Percentiles rank a stretch among this genome's conserved stretches.
Evolutionary conservation across 2,329 filamentous ascomycete species (phyloP).

Genomic region (Epichloe scottii): DNA sequence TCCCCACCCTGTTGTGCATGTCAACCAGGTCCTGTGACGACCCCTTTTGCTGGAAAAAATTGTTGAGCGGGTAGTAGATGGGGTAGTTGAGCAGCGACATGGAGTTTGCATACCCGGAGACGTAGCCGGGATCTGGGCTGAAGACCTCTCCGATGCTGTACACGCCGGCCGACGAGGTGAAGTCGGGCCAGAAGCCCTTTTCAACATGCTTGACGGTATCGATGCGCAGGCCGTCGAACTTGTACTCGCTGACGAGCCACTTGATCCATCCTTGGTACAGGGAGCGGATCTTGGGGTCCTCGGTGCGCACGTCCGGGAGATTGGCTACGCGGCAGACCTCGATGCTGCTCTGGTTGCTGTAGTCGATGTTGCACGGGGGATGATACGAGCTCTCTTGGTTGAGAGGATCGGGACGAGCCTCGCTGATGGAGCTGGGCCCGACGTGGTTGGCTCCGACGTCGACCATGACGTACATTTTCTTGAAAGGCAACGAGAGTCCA

Average conservation of each 20-base stretch:
- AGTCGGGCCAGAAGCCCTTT: slow-evolving; percentile 43
- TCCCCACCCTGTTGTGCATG: slow-evolving; percentile 24
- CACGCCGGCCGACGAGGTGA: slow-evolving; percentile 40
- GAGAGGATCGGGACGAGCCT: slow-evolving; percentile 29
- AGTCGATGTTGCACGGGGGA: slow-evolving; percentile 44
- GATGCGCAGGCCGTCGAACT: slow-evolving; percentile 48
- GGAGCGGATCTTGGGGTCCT: slow-evolving; percentile 31
- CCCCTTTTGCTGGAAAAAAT: slow-evolving; percentile 25
- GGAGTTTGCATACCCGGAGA: slow-evolving; percentile 37
- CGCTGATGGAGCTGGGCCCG: slow-evolving; percentile 37
- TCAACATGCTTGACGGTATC: slow-evolving; percentile 52
- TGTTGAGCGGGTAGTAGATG: slow-evolving; percentile 30
- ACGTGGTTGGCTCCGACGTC: slow-evolving; percentile 50
- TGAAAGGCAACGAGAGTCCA: background rate
- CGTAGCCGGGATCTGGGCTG: slow-evolving; percentile 37
- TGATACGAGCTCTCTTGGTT: slow-evolving; percentile 48
- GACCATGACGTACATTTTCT: slow-evolving; percentile 42
- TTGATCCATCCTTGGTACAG: slow-evolving; percentile 47
- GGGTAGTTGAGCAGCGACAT: slow-evolving; percentile 52
- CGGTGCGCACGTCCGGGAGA: slow-evolving; percentile 51
- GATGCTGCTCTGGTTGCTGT: slow-evolving; percentile 34
- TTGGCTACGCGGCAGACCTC: slow-evolving; percentile 42
- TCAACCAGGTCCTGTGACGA: slow-evolving; percentile 26
- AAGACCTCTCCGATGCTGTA: slow-evolving; percentile 50
- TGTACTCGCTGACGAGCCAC: slow-evolving; percentile 44